phyloP scores from a whole-genome alignment of 1,139 yeast species.

The Suhomyces ambrosiae region DNA sequence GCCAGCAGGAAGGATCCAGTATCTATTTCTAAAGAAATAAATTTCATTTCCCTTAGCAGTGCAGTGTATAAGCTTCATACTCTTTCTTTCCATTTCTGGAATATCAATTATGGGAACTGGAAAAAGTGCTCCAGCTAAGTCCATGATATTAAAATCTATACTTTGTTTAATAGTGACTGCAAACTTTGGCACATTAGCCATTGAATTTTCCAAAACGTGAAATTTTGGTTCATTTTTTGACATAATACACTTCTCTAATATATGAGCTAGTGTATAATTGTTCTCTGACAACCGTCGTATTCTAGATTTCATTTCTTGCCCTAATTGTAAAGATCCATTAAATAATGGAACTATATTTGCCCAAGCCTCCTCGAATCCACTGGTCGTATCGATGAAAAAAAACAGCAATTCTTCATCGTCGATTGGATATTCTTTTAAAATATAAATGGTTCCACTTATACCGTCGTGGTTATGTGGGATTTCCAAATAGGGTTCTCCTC shows the following conservation, averaged over 20 bases:
- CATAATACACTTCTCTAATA: neutral
- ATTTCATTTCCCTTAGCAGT: slow-evolving; percentile 31
- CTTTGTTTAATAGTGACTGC: slow-evolving; percentile 38
- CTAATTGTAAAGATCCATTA: slow-evolving; percentile 37
- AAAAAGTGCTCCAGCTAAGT: slow-evolving; percentile 30
- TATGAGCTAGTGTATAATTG: neutral
- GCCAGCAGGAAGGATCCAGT: slow-evolving; percentile 33
- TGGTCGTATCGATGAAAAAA: slow-evolving; percentile 41
- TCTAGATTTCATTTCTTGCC: slow-evolving; percentile 24
- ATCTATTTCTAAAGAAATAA: slow-evolving; percentile 24
- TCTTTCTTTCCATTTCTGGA: slow-evolving; percentile 16
- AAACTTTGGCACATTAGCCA: slow-evolving; percentile 2
- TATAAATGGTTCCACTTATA: slow-evolving; percentile 31
- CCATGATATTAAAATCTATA: slow-evolving; percentile 42
- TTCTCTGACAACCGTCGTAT: slow-evolving; percentile 10
- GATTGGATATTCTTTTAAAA: slow-evolving; percentile 45
- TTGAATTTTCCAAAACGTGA: slow-evolving; percentile 7
- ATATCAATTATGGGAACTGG: slow-evolving; percentile 27
- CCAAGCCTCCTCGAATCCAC: slow-evolving; percentile 64
- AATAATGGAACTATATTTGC: slow-evolving; percentile 37
- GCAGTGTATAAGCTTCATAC: slow-evolving; percentile 18
- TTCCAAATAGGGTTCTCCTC: slow-evolving; percentile 52
- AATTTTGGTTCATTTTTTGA: slow-evolving; percentile 1
- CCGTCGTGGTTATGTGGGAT: slow-evolving; percentile 49
- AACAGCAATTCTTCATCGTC: slow-evolving; percentile 44